A percentile compares a stretch with the other conserved stretches of the same genome.
phyloP scores from a whole-genome alignment of 1,284 basidiomycete species.

The Fistulinella cinereoalba region DNA sequence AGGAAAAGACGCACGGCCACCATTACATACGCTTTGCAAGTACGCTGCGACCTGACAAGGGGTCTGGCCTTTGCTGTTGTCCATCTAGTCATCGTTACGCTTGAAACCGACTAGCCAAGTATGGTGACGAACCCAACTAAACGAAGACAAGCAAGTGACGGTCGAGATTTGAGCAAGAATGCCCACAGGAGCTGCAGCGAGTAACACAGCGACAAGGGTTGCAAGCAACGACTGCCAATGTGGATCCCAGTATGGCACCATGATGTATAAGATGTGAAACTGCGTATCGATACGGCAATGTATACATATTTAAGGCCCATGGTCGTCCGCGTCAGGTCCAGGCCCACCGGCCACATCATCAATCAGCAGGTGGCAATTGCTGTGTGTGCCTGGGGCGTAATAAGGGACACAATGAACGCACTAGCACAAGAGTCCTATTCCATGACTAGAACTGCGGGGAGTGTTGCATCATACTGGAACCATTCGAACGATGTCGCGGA shows the following conservation, averaged over 20 bases:
- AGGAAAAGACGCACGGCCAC: constrained; percentile 26
- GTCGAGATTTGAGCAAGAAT: constrained; percentile 20
- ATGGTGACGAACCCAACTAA: constrained; percentile 23
- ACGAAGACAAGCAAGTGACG: constrained; percentile 20
- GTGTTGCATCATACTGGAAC: too few relatives aligned
- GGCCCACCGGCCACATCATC: too few relatives aligned
- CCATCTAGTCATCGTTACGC: constrained; percentile 24
- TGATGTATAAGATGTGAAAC: too few relatives aligned
- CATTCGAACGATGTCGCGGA: too few relatives aligned
- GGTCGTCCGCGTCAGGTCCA: too few relatives aligned
- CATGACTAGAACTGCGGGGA: too few relatives aligned
- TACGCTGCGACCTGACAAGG: constrained; percentile 37
- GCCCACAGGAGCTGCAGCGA: constrained; percentile 12
- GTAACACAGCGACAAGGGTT: constrained; percentile 15
- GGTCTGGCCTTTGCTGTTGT: constrained; percentile 32
- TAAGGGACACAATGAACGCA: too few relatives aligned
- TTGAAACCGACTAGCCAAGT: background rate
- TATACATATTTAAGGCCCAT: too few relatives aligned
- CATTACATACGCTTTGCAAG: constrained; percentile 30
- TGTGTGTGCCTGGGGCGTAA: too few relatives aligned
- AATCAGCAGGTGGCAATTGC: too few relatives aligned
- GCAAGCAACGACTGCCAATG: constrained; percentile 14
- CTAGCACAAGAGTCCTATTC: too few relatives aligned
- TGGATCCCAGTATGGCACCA: constrained; percentile 7
- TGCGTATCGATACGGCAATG: too few relatives aligned